Base-by-base conservation (phyloP, 176 grass and related monocot genomes). In the barley (Hordeum vulgare) region DNA sequence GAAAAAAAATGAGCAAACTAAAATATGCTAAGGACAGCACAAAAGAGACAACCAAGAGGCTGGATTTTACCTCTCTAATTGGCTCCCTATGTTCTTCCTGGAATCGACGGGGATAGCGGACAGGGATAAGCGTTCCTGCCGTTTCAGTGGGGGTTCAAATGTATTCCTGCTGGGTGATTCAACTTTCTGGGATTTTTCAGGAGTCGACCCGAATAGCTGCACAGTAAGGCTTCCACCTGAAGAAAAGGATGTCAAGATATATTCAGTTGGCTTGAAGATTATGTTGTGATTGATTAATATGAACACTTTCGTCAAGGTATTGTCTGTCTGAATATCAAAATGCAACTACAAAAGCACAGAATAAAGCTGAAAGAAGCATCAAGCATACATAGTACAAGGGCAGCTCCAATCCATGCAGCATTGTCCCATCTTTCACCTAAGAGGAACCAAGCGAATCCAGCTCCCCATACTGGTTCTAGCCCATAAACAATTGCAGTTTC, bases 381-480 rank as follows among this genome's bases (percentile, higher is more conserved):
- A 67, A 39, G 9, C 91, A 83, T 95, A 98, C 96, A 90, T 91
- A 98, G 81, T 69, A 98, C 88, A 83, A 98, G 88, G 59, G 87
- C 77, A 76, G 96, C 96, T 88, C 93, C 96, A 87, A 92, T 68
- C 87, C 91, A 95, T 78, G 83, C 87, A 85, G 91, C 79, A 42
- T 62, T 74, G 74, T 91, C 90, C 96, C 96, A 98, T 90, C 96
- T 95, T 89, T 95, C 96, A 86, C 91, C 93, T 59, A 98, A 86
- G 27, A 94, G 85, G 71, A 92, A 94, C 96, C 96, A 96, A 87
- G 96, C 89, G 66, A 98, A 98, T 8, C 83, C 80, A 66, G 91
- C 93, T 77, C 93, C 96, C 93, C 96, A 95, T 61, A 95, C 87
- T 60, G 96, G 96, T 68, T 98, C 93, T 75, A 98, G 61, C 14